A percentile compares a stretch with the other conserved stretches of the same genome.
Evolutionary conservation across 805 yeast species (phyloP).

Genomic region (Pichia heedii): DNA sequence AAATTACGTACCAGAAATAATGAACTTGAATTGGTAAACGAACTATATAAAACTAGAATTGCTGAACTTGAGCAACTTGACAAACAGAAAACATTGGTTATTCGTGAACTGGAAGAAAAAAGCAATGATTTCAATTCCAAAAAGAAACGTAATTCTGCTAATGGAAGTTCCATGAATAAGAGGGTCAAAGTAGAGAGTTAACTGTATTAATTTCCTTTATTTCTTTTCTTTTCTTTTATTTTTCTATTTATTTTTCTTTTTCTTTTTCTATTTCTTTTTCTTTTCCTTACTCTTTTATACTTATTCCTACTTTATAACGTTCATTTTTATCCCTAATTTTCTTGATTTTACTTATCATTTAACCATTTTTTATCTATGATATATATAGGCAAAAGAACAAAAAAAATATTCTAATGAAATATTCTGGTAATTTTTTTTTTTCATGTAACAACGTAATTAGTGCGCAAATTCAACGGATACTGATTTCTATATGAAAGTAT

Average conservation of each 20-base stretch:
- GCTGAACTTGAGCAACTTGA: constrained; percentile 71
- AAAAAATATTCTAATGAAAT: too few relatives aligned
- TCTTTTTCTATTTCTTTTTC: neutral
- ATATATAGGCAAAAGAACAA: too few relatives aligned
- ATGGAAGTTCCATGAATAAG: neutral
- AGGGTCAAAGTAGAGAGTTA: constrained; percentile 2
- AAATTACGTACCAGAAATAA: constrained; percentile 66
- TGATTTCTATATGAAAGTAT: too few relatives aligned
- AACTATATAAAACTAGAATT: constrained; percentile 74
- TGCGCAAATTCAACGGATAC: too few relatives aligned
- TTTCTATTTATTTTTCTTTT: too few relatives aligned
- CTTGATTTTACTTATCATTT: too few relatives aligned
- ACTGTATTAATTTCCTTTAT: neutral
- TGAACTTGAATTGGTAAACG: constrained; percentile 87
- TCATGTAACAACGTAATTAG: neutral
- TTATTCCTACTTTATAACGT: too few relatives aligned
- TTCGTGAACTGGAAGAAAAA: constrained; percentile 1
- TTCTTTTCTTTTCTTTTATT: neutral
- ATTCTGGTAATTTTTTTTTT: too few relatives aligned
- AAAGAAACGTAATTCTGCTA: constrained; percentile 1
- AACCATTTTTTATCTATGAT: too few relatives aligned
- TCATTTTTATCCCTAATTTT: too few relatives aligned
- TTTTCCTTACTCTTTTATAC: too few relatives aligned
- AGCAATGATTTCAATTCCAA: neutral
- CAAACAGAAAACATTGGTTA: constrained; percentile 10